These are phyloP conservation scores for Saccharomyces eubayanus DNA, from an alignment of 805 yeast species.

Conservation along the genomic window DNA sequence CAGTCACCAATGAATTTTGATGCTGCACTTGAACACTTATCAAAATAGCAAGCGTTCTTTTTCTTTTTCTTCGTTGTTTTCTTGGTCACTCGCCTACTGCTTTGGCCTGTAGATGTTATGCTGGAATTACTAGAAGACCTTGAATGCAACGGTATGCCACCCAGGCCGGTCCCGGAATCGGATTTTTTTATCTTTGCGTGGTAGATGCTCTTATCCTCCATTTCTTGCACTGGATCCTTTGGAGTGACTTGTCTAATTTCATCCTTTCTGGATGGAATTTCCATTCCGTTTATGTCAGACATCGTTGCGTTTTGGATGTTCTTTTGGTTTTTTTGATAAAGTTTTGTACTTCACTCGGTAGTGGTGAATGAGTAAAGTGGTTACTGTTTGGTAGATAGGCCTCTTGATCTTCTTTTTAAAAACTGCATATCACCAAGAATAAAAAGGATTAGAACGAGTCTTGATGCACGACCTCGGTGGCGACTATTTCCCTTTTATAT, in stretches of 20 bases:
- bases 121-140: conserved; percentile 8
- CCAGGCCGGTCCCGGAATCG: background rate
- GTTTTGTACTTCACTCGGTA: background rate
- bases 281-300: background rate
- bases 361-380: background rate
- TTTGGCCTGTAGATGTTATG: background rate
- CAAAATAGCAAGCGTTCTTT: conserved; percentile 44
- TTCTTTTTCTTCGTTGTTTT: conserved; percentile 22
- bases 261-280: background rate
- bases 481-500: background rate
- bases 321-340: background rate
- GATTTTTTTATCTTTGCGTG: background rate
- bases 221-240: background rate
- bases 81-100: conserved; percentile 16
- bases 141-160: background rate
- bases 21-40: conserved; percentile 55
- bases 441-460: background rate
- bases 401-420: background rate
- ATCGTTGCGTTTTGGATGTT: background rate
- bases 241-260: background rate
- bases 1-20: conserved; percentile 70
- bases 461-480: background rate
- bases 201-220: background rate
- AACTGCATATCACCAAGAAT: background rate
- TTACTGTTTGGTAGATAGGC: background rate